phyloP scores from a whole-genome alignment of 139 green algal genomes.

The Dunaliella primolecta region DNA sequence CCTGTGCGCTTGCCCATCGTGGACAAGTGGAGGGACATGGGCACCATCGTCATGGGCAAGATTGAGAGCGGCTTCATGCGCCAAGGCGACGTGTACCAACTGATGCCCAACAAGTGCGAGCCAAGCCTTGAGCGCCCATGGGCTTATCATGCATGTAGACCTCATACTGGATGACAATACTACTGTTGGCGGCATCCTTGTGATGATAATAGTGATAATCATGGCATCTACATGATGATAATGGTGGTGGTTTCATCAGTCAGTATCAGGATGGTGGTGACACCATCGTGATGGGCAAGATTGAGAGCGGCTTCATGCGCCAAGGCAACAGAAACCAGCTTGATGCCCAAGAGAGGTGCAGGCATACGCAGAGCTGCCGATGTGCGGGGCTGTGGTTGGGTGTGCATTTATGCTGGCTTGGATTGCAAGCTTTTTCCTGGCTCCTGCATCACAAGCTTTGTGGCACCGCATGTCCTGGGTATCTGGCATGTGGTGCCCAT shows the following conservation, averaged over 20 bases:
- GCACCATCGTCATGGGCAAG: constrained; percentile 98
- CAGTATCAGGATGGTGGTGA: no score
- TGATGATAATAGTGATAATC: no score
- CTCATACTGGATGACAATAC: background rate
- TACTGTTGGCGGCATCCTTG: no score
- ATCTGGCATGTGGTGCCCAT: no score
- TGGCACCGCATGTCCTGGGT: no score
- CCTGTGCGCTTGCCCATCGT: constrained; percentile 94
- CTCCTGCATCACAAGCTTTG: no score
- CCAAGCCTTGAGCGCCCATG: background rate
- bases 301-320: constrained; percentile 83
- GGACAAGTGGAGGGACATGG: constrained; percentile 96
- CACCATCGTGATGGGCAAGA: constrained; percentile 98
- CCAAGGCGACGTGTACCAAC: constrained; percentile 70
- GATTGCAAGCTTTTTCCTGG: no score
- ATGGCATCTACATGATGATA: no score
- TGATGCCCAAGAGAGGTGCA: constrained; percentile 99
- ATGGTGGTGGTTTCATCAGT: no score
- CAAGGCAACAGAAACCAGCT: constrained; percentile 74
- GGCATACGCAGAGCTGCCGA: no score
- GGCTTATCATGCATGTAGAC: background rate
- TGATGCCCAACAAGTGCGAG: constrained; percentile 95
- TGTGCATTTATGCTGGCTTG: no score
- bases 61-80: constrained; percentile 85
- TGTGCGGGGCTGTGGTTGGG: no score